A percentile compares a stretch with the other conserved stretches of the same genome.
These are phyloP conservation scores for Draba incana DNA, from an alignment of 345 rosid species.

Conservation along the genomic window DNA sequence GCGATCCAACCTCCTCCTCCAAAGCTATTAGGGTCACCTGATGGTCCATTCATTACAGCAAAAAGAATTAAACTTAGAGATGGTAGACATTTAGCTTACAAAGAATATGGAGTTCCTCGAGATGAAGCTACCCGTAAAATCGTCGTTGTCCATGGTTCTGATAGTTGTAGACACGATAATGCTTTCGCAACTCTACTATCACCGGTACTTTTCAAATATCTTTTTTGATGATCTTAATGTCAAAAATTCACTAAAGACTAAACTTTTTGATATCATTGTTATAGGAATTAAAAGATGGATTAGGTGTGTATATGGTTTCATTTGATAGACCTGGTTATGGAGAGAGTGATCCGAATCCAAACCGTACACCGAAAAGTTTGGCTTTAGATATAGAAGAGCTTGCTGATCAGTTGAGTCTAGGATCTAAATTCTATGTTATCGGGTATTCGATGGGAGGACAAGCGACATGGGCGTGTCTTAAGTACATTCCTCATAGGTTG, in stretches of 20 bases:
- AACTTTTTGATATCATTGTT: conserved; percentile 5
- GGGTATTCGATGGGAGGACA: conserved; percentile 70
- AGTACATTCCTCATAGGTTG: conserved; percentile 72
- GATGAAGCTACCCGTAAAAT: conserved; percentile 52
- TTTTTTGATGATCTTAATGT: neutral
- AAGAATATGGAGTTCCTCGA: conserved; percentile 58
- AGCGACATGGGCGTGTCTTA: conserved; percentile 60
- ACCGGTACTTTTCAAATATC: conserved; percentile 42
- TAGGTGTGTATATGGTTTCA: conserved; percentile 61
- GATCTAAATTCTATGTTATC: conserved; percentile 54
- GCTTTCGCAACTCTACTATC: conserved; percentile 43
- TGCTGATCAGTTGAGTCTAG: conserved; percentile 66
- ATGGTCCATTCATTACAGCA: conserved; percentile 55
- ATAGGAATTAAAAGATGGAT: conserved; percentile 58
- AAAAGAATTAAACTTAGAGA: conserved; percentile 63
- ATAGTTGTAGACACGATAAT: conserved; percentile 52
- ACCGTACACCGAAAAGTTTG: conserved; percentile 52
- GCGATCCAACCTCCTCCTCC: conserved; percentile 58
- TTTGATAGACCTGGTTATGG: conserved; percentile 78
- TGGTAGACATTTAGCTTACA: conserved; percentile 67
- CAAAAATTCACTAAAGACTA: neutral
- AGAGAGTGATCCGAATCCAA: conserved; percentile 69
- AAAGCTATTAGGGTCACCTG: conserved; percentile 49
- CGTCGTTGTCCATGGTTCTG: conserved; percentile 54
- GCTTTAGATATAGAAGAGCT: conserved; percentile 73